Evolutionary conservation across 176 grass and related monocot species (phyloP), one percentile per base, ranked within the genome.

Genomic region (Zizania latifolia): DNA sequence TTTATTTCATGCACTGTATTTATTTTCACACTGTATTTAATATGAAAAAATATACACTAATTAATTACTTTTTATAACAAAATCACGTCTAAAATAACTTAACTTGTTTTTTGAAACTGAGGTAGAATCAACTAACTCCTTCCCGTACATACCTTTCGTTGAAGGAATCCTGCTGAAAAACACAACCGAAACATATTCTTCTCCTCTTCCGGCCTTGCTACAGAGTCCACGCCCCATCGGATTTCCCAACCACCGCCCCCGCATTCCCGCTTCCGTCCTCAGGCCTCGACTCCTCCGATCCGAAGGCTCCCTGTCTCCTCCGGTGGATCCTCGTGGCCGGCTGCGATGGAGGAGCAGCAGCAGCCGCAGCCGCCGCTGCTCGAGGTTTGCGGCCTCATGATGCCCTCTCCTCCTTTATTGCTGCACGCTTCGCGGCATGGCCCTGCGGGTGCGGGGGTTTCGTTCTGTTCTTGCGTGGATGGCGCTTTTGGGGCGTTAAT

Each of bases 371-470:
- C 44, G 23, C 65, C 65, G 55, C 65, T 76, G 40, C 73, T 53
- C 7, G 72, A 83, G 82, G 82, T 84, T 54, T 21, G 54, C 41
- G 24, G n/a, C n/a, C n/a, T n/a, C n/a, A n/a, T n/a, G n/a, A n/a
- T n/a, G n/a, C n/a, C n/a, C n/a, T 8, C 8, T 37, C 55, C 35
- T 8, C 4, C n/a, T n/a, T 36, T 38, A n/a, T n/a, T n/a, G n/a
- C 13, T 26, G 11, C 54, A 2, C 26, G 43, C 24, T 26, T 77
- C 23, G 71, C 12, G 39, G 22, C 34, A 11, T 30, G 17, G 44
- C 38, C 26, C 8, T 45, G 7, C 28, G n/a, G n/a, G n/a, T n/a
- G n/a, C n/a, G 9, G 14, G 17, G 41, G 59, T 22, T 61, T 24
- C 29, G 19, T 64, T 16, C 13, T n/a, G n/a, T n/a, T n/a, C n/a